Evolutionary conservation across 768 basidiomycete genomes (phyloP), one percentile per base, ranked within the genome.

Genomic region (Calocybe cyanea): DNA sequence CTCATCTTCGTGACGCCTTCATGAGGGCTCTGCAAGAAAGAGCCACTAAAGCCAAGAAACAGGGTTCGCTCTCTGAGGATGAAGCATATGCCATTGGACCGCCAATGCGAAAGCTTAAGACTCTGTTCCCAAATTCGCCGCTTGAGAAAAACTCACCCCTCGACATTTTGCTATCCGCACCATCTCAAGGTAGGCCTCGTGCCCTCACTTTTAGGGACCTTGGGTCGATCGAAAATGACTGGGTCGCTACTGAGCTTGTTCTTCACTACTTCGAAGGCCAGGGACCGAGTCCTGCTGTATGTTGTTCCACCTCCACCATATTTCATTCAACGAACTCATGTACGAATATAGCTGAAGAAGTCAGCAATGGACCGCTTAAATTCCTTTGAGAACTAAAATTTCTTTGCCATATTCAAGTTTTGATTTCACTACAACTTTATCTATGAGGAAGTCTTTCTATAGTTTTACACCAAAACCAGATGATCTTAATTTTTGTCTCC

Each of bases 1-100:
- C 78, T 13, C 90, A 93, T 57, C 70, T 92, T 21, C 78, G 90
- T 17, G 90, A 92, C 58, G 90, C 85, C 2, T 92, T 92, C 53
- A 72, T 91, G 62, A 78, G 90, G 35, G 77, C 87, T 13, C 63
- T 93, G 37, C 79, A 81, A 52, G 67, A 71, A 2, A 79, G 87
- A 15, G 66, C 89, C 47, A 65, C 71, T 19, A 60, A 75, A 8
- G 75, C 69, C 38, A 72, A 72, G 38, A 72, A 80, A 54, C 66
- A 70, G 13, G 79, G 74, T 7, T 64, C 67, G 0, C 63, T 91
- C 8, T 71, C 82, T 0, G 69, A 78, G 43, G 83, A 84, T 45
- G 78, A 76, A 17, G 81, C 85, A 46, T 60, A 72, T 37, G 69
- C 63, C 1, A 69, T 78, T 4, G 78, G 80, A 41, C 76, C 78